These are phyloP conservation scores for Saccharomycopsis vini DNA, from an alignment of 805 yeast genomes.

Conservation along the genomic window DNA sequence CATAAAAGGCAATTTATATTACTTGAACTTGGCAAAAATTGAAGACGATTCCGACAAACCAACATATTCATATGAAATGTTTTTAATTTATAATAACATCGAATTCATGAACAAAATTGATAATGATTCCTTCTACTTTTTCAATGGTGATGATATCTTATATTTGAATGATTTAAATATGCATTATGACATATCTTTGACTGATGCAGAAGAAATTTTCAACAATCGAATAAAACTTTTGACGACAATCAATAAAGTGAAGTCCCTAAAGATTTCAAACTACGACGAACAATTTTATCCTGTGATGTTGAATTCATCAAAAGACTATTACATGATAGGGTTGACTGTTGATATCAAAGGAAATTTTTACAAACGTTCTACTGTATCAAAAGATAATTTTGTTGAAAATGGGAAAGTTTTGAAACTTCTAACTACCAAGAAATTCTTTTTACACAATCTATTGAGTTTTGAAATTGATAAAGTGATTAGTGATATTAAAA, in stretches of 20 bases:
- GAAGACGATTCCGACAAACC: constrained; percentile 1
- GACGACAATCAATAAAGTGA: constrained; percentile 5
- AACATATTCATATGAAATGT: constrained; percentile 9
- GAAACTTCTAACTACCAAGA: constrained; percentile 29
- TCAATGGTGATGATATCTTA: constrained; percentile 31
- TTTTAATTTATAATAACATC: constrained; percentile 15
- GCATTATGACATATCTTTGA: background rate
- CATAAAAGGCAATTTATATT: constrained; percentile 23
- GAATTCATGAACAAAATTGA: constrained; percentile 23
- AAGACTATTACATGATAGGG: constrained; percentile 35
- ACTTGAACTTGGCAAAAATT: constrained; percentile 15
- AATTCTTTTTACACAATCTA: constrained; percentile 37
- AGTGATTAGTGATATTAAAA: background rate
- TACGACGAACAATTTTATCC: constrained; percentile 25
- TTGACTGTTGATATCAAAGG: constrained; percentile 29
- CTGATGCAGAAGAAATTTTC: background rate
- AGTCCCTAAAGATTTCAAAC: constrained; percentile 23
- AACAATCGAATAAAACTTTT: background rate
- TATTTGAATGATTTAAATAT: constrained; percentile 9
- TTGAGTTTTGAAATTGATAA: constrained; percentile 33
- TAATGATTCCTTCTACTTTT: constrained; percentile 26
- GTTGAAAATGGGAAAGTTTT: constrained; percentile 20
- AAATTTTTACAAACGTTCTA: no score
- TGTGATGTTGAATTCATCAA: constrained; percentile 20
- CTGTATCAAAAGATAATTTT: no score